A percentile compares a stretch with the other conserved stretches of the same genome.
Conservation (phyloP, 306 rosid genomes). For the apple (Malus domestica) region ASM211411v1 NC_041791.1:1959501-1960000, state of each 20-base stretch:
- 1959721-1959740: not conserved
- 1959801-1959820: not conserved
- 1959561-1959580: not conserved
- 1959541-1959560: not conserved
- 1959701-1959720: not conserved
- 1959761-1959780: not conserved
- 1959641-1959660: not conserved
- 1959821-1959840: not conserved
- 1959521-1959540: not conserved
- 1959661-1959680: not conserved
- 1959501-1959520: not conserved
- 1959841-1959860: conserved; percentile 10
- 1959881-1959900: conserved; percentile 10
- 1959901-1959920: conserved; percentile 47
- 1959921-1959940: conserved; percentile 28
- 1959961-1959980: conserved; percentile 44
- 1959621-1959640: not conserved
- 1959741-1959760: not conserved
- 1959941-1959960: conserved; percentile 66
- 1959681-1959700: not conserved
- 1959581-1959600: not conserved
- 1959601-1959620: not conserved
- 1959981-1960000: conserved; percentile 26
- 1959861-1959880: not conserved
- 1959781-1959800: not conserved